Conservation (phyloP, 139 green algal genomes). For the Monoraphidium neglectum region DNA sequence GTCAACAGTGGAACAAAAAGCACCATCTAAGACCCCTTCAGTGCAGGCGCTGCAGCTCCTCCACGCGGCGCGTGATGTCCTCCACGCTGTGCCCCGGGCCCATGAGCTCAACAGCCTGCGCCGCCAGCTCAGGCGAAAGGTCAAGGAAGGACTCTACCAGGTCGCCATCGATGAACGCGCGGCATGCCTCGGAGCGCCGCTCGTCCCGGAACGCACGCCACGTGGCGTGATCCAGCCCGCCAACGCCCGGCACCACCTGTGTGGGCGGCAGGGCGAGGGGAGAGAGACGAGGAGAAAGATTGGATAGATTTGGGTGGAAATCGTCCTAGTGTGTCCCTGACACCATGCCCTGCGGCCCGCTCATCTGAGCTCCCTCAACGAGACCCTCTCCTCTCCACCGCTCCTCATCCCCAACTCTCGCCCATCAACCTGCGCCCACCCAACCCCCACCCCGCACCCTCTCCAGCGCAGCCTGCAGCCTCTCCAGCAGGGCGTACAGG, state of each 20-base stretch:
- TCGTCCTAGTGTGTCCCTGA: no score
- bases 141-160: conserved; percentile 95
- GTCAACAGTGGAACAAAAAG: neutral
- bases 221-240: conserved; percentile 80
- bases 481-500: conserved; percentile 69
- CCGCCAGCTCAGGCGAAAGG: conserved; percentile 49
- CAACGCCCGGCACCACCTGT: conserved; percentile 72
- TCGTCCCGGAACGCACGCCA: conserved; percentile 89
- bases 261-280: conserved; percentile 38
- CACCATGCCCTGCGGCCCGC: no score
- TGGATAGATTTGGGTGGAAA: no score
- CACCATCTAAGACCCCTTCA: conserved; percentile 27
- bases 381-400: no score
- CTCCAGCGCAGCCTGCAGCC: conserved; percentile 74
- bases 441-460: conserved; percentile 36
- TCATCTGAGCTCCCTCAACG: no score
- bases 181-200: conserved; percentile 46
- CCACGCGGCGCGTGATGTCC: conserved; percentile 57
- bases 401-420: no score
- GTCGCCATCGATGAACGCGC: conserved; percentile 94
- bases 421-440: no score
- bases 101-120: conserved; percentile 46
- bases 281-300: neutral
- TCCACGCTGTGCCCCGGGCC: conserved; percentile 43
- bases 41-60: conserved; percentile 77